Evolutionary conservation across 495 filamentous ascomycete species (phyloP), one percentile per base, ranked within the genome.

Genomic region (Beverwykella pulmonaria): DNA sequence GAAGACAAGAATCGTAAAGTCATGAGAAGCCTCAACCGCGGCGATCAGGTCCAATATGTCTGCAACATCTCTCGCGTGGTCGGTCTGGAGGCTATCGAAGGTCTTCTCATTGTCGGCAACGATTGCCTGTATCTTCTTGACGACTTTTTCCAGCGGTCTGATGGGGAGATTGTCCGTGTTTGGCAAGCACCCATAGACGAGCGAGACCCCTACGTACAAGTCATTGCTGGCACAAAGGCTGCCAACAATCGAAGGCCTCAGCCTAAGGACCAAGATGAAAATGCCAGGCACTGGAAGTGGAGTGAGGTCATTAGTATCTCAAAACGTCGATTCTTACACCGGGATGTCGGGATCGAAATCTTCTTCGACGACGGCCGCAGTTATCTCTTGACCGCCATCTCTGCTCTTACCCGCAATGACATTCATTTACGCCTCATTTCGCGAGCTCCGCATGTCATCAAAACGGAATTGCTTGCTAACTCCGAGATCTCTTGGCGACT

Each of bases 1-100:
- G 94, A 98, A 77, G 94, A 98, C 74, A 97, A 96, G 79, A 97
- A 98, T 72, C 82, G 94, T 17, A 97, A 95, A 77, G 94, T 98
- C 53, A 92, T 98, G 91, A 83, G 94, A 61, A 96, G 91, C 68
- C 82, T 98, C 14, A 90, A 97, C 64, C 89, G 91, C 32, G 91
- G 91, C 5, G 94, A 98, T 71, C 82, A 91, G 58, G 93, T 98
- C n/a, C 91, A 96, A 72, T 88, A 89, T 68, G 91, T 97, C 7
- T 94, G 91, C 81, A 98, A 98, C 72, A 87, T 97, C 61, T 97
- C 94, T 47, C 86, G 95, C 9, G 91, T 98, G 54, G 87, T 97
- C 57, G 94, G 94, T 9, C 80, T 98, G 5, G 93, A 98, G 69
- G 93, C 93, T 22, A 86, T 87, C 56, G 94, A 98, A 75, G 94